Evolutionary conservation across 805 yeast species (phyloP), one percentile per base, ranked within the genome.

Genomic region (Millerozyma acaciae): DNA sequence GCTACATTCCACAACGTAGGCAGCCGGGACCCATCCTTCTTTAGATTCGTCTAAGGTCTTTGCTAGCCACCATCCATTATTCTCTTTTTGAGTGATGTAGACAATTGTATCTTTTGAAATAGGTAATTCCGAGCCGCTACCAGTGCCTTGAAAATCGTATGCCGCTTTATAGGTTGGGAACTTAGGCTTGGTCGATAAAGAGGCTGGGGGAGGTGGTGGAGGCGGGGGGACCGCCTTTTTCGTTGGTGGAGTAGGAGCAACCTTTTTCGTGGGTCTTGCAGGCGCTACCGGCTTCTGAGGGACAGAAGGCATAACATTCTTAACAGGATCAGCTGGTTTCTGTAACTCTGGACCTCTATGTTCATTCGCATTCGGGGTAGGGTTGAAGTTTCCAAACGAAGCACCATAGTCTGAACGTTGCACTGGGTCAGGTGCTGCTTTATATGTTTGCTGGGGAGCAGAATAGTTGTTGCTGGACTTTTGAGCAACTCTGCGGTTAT

Each of bases 21-120:
- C 84, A 15, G 93, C 82, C 9, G 99, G 99, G 8, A 93, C 90
- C 98, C 98, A 93, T 4, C 99, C 99, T 55, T 88, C 93, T 36
- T 67, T 74, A 1, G 80, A 52, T 25, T 84, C 93, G 50, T 83
- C 89, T 40, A 81, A 55, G 21, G 77, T 69, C 54, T 83, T 84
- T 7, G 88, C 97, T 37, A 93, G 69, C 48, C 95, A 90, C 99
- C 99, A 93, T 12, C 96, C 96, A 41, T 85, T 89, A 28, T 80
- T 78, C 37, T 82, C 85, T 43, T 82, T 78, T 50, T 75, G 80
- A 3, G 79, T 63, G 21, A 93, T 76, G 40, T 77, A 77, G 22
- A 90, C 78, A 29, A 86, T 65, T 28, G 84, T 84, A 38, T 84
- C 96, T 48, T 82, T 84, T 5, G 70, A 61, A 24, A 90, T 68